Conservation (phyloP, 306 rosid genomes). For the Begonia fuchsioides region DNA sequence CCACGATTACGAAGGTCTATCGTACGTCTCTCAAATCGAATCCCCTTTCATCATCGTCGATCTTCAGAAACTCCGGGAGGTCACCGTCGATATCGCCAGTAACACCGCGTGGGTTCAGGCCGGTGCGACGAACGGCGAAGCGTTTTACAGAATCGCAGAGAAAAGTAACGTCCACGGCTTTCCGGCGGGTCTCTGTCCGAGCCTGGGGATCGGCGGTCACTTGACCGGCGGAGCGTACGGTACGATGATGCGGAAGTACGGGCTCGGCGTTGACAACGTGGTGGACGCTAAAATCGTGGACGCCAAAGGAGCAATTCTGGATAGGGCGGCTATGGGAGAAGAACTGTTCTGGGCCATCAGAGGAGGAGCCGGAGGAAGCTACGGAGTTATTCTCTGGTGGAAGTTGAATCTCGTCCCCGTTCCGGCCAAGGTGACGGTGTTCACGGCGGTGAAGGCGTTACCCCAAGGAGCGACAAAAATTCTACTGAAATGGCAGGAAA, state of each 20-base stretch:
- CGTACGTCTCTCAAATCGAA: slow-evolving; percentile 44
- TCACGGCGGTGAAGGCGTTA: slow-evolving; percentile 34
- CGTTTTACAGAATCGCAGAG: slow-evolving; percentile 48
- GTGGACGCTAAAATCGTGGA: slow-evolving; percentile 50
- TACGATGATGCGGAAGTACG: slow-evolving; percentile 65
- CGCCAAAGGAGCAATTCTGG: slow-evolving; percentile 34
- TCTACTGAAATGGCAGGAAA: slow-evolving; percentile 49
- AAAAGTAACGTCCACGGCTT: slow-evolving; percentile 48
- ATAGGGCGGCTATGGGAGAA: slow-evolving; percentile 65
- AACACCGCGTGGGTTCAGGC: slow-evolving; percentile 69
- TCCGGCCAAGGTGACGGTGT: slow-evolving; percentile 58
- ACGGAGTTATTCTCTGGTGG: slow-evolving; percentile 78
- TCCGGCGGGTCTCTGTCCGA: slow-evolving; percentile 77
- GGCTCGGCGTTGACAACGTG: slow-evolving; percentile 66
- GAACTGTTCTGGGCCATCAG: slow-evolving; percentile 78
- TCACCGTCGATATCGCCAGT: slow-evolving; percentile 23
- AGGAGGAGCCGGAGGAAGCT: slow-evolving; percentile 91
- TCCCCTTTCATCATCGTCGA: slow-evolving; percentile 46
- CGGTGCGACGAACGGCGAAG: slow-evolving; percentile 67
- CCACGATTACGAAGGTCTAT: slow-evolving; percentile 81
- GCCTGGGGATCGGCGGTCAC: slow-evolving; percentile 74
- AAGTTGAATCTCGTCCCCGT: slow-evolving; percentile 66
- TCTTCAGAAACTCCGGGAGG: slow-evolving; percentile 36
- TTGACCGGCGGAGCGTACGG: slow-evolving; percentile 82
- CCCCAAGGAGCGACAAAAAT: slow-evolving; percentile 50